Base-by-base conservation (phyloP, 345 rosid species). In the Citrus inodora region DNA sequence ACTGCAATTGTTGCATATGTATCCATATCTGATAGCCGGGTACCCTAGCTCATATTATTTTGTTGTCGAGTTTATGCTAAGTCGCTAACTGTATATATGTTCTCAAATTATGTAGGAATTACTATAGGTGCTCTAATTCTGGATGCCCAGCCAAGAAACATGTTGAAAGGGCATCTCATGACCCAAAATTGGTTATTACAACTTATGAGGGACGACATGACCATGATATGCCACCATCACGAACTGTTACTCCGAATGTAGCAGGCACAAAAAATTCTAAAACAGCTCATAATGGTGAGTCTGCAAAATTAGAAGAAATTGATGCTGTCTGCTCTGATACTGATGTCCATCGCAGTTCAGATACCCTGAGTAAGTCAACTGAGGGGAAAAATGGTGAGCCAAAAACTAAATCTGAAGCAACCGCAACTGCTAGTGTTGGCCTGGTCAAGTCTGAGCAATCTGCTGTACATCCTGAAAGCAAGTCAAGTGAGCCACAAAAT, bases 61-160 rank as follows among this genome's bases (percentile, higher is more conserved):
- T 32, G 14, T 37, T 25, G 67, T 75, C 32, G 7, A 22, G 75
- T 38, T 30, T 74, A 51, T 13, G n/a, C 67, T 78, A 76, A 76
- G 74, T 62, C 21, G 13, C 58, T 78, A 76, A 78, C 74, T 67
- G 25, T 70, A 40, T 63, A 37, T 65, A 46, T 59, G 27, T 27
- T 46, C 67, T 67, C 46, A 32, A 73, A 75, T 80, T n/a, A 35
- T 82, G 75, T 66, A 96, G 99, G 97, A 96, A 98, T 84, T 94
- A 96, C 84, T 96, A 96, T 80, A 85, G 99, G 83, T 96, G 99
- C 86, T 96, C 99, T 35, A 89, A 88, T 78, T 85, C 95, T 25
- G 95, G 99, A 76, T 96, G 99, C 81, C 94, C 94, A 0, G 99
- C 85, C 46, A 95, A 92, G 89, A 95, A 95, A 84, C 98, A 90